Percentiles rank a stretch among this genome's conserved stretches.
These are phyloP conservation scores for Talaromyces islandicus DNA, from an alignment of 2,329 filamentous ascomycete species.

Conservation along the genomic window DNA sequence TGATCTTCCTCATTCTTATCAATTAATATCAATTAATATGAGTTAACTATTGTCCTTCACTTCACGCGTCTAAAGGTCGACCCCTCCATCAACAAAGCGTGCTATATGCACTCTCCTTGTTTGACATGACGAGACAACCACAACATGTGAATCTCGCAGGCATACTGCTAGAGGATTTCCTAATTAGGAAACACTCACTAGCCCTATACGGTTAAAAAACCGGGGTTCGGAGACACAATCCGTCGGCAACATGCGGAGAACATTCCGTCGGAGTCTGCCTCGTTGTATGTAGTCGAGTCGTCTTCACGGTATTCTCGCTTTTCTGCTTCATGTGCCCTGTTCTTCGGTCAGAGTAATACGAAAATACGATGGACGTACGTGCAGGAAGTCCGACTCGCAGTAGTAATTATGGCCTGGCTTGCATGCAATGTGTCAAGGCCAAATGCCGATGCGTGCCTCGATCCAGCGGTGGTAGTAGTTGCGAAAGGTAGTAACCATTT, in stretches of 20 bases:
- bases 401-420: conserved; percentile 23
- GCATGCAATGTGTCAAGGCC: conserved; percentile 24
- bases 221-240: not conserved
- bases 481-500: conserved; percentile 18
- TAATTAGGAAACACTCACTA: not conserved
- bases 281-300: conserved; percentile 12
- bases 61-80: too few species aligned
- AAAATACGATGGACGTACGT: conserved; percentile 14
- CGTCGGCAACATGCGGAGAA: not conserved
- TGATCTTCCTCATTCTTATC: not conserved
- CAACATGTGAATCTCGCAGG: too few species aligned
- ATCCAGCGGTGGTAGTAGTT: conserved; percentile 12
- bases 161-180: not conserved
- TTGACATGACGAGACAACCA: too few species aligned
- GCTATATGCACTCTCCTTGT: too few species aligned
- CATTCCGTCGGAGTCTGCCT: not conserved
- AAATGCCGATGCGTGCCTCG: conserved; percentile 23
- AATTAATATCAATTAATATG: too few species aligned
- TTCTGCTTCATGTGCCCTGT: not conserved
- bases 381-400: conserved; percentile 6
- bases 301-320: not conserved
- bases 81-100: too few species aligned
- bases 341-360: not conserved
- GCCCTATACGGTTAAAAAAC: not conserved
- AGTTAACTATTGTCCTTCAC: too few species aligned